Evolutionary conservation across 352 stramenopile genomes (phyloP), one percentile per base, ranked within the genome.

Genomic region (Pythium sp.): DNA sequence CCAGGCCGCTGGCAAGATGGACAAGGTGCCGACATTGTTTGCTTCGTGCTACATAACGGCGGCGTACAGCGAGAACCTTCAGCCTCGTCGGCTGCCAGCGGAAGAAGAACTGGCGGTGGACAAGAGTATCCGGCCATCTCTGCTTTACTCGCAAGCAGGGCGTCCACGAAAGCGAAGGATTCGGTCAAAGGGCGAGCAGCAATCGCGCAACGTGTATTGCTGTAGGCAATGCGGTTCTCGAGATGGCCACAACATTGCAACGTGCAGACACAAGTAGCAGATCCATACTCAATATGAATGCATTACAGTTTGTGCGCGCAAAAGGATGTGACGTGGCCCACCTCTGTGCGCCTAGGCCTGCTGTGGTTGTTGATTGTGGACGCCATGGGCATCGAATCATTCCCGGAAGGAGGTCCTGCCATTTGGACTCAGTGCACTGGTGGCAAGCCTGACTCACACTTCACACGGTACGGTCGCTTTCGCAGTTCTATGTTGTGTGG

Each of bases 371-470:
- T n/a, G n/a, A 8, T 28, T 46, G 43, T 60, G 0, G 12, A 2
- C 26, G 2, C 5, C 54, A 59, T 59, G 14, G 54, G 5, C 15
- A 41, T 59, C 28, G 26, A 59, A 59, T 59, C 28, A 18, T 26
- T 59, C 15, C 54, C 54, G 54, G 15, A 59, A 59, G 54, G 28
- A 43, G 54, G 18, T 60, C 54, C 54, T 60, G 54, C 18, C 28
- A 46, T 46, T 60, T 60, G 54, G 30, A 60, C 54, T 60, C 54
- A 46, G 28, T 30, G 54, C 7, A 60, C 54, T 60, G 54, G 54
- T 8, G 30, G 30, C 28, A 4, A 46, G 28, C 28, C 30, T 43
- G 18, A 60, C 30, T 60, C 54, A 46, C 54, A 60, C 54, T 60
- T 60, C 54, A 60, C 54, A 60, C 54, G 15, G 54, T 28, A 46